Conservation (phyloP, 148 eudicot genomes). For the Cornus florida region DNA sequence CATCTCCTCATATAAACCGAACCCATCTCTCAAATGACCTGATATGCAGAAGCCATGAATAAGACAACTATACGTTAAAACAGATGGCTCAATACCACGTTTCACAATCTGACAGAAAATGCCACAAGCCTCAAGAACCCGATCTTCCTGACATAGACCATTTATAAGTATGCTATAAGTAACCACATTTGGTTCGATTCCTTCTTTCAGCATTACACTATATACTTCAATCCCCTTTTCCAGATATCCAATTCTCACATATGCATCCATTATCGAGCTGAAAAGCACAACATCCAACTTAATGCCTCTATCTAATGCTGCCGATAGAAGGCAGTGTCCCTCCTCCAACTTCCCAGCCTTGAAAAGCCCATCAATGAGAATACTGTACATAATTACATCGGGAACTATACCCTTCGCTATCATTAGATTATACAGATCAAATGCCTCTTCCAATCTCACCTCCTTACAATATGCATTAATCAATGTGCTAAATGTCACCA, state of each 20-base stretch:
- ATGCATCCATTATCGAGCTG: slow-evolving; percentile 59
- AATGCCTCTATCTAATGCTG: slow-evolving; percentile 39
- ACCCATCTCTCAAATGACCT: slow-evolving; percentile 49
- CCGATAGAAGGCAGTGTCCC: slow-evolving; percentile 39
- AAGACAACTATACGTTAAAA: slow-evolving; percentile 42
- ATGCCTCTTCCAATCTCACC: slow-evolving; percentile 45
- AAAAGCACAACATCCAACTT: slow-evolving; percentile 51
- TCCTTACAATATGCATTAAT: slow-evolving; percentile 49
- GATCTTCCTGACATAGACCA: slow-evolving; percentile 49
- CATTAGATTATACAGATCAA: slow-evolving; percentile 45
- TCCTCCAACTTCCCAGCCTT: slow-evolving; percentile 43
- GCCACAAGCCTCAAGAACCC: slow-evolving; percentile 50
- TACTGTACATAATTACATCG: slow-evolving; percentile 52
- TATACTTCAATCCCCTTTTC: slow-evolving; percentile 43
- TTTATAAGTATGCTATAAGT: slow-evolving; percentile 54
- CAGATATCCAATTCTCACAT: slow-evolving; percentile 41
- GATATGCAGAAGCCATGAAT: slow-evolving; percentile 62
- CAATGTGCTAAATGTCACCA: slow-evolving; percentile 66
- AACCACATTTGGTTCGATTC: slow-evolving; percentile 39
- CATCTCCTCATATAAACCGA: slow-evolving; percentile 42
- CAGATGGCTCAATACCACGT: slow-evolving; percentile 56
- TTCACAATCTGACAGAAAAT: slow-evolving; percentile 48
- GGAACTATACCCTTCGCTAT: slow-evolving; percentile 40
- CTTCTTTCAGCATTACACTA: slow-evolving; percentile 40
- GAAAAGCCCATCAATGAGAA: slow-evolving; percentile 52